A percentile compares a stretch with the other conserved stretches of the same genome.
phyloP scores from a whole-genome alignment of 495 filamentous ascomycete species.

The Cenococcum geophilum region DNA sequence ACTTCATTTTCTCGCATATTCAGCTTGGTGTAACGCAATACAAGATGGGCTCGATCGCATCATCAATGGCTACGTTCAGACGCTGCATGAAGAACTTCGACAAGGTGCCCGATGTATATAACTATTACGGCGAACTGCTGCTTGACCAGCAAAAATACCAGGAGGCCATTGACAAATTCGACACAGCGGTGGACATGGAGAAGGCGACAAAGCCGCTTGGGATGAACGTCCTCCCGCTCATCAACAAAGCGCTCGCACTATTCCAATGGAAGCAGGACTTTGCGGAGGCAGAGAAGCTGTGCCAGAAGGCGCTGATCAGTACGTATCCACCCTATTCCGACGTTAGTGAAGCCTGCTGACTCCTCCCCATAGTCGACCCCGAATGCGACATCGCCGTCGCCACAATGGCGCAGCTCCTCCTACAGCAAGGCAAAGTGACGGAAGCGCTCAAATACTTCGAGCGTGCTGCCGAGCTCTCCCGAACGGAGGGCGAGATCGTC shows the following conservation, averaged over 20 bases:
- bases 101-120: slow-evolving; percentile 94
- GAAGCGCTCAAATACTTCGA: slow-evolving; percentile 97
- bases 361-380: slow-evolving; percentile 65
- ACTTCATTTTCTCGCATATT: slow-evolving; percentile 99
- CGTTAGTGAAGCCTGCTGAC: neutral
- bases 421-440: slow-evolving; percentile 95
- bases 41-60: slow-evolving; percentile 98
- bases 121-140: slow-evolving; percentile 98
- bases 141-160: slow-evolving; percentile 93
- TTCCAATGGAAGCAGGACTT: slow-evolving; percentile 99
- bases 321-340: slow-evolving; percentile 40
- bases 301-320: slow-evolving; percentile 97
- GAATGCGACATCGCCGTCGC: slow-evolving; percentile 99
- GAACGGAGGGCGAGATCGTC: slow-evolving; percentile 91
- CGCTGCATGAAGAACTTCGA: slow-evolving; percentile 98
- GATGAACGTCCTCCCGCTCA: slow-evolving; percentile 95
- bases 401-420: slow-evolving; percentile 96
- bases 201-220: slow-evolving; percentile 83
- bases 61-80: slow-evolving; percentile 96
- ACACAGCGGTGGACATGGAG: slow-evolving; percentile 96
- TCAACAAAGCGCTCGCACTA: slow-evolving; percentile 94
- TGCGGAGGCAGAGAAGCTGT: slow-evolving; percentile 86
- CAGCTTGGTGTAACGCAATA: slow-evolving; percentile 99
- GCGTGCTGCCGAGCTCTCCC: slow-evolving; percentile 87
- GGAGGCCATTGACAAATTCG: slow-evolving; percentile 97